These are phyloP conservation scores for Globisporangium uncinulatum DNA, from an alignment of 352 stramenopile species.

Conservation along the genomic window DNA sequence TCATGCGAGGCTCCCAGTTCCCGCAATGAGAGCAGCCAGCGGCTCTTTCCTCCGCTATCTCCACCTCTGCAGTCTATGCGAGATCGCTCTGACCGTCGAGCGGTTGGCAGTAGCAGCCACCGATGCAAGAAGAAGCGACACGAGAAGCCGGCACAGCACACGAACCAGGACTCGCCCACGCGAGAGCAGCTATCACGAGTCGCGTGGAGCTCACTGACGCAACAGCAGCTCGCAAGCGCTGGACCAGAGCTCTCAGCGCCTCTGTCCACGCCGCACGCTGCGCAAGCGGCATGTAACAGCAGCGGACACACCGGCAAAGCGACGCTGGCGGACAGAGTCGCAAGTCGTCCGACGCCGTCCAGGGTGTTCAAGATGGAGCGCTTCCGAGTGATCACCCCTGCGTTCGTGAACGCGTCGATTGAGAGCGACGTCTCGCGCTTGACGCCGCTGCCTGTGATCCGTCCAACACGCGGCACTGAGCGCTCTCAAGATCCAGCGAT, in stretches of 20 bases:
- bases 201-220: neutral
- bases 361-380: conserved; percentile 70
- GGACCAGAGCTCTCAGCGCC: neutral
- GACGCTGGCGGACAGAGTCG: conserved; percentile 21
- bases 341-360: conserved; percentile 28
- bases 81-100: neutral
- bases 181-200: conserved; percentile 2
- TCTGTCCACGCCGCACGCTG: neutral
- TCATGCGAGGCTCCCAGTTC: conserved; percentile 2
- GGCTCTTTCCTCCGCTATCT: neutral
- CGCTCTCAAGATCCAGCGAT: neutral
- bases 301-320: conserved; percentile 2
- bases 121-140: conserved; percentile 3
- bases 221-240: neutral
- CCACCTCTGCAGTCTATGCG: neutral
- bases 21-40: neutral
- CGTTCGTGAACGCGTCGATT: conserved; percentile 20
- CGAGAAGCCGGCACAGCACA: neutral
- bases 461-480: conserved; percentile 1
- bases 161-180: conserved; percentile 7
- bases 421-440: neutral
- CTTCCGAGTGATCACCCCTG: conserved; percentile 50
- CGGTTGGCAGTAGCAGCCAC: neutral
- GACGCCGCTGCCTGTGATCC: conserved; percentile 7
- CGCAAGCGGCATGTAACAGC: conserved; percentile 3